Evolutionary conservation across 2,329 filamentous ascomycete genomes (phyloP).

Genomic region (Rhexocercosporidium sp.): DNA sequence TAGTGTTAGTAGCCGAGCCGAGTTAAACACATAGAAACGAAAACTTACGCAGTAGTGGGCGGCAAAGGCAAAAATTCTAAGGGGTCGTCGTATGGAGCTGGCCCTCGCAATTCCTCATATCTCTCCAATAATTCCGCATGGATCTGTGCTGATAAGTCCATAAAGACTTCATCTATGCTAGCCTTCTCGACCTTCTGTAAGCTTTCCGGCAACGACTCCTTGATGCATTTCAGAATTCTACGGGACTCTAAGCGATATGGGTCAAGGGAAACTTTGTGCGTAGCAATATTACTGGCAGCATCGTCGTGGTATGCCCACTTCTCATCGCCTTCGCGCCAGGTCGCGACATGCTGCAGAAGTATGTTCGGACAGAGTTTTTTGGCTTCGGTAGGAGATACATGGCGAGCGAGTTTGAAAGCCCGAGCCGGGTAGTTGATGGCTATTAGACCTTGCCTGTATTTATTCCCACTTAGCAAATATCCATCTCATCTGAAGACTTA

Average conservation of each 20-base stretch:
- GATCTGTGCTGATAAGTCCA: constrained; percentile 87
- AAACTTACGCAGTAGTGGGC: constrained; percentile 60
- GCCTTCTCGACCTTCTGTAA: constrained; percentile 87
- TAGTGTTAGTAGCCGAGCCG: background rate
- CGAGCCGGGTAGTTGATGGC: constrained; percentile 95
- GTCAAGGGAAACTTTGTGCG: constrained; percentile 93
- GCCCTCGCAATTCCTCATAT: constrained; percentile 73
- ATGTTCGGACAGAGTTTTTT: constrained; percentile 85
- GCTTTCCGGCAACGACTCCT: constrained; percentile 68
- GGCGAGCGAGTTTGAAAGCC: constrained; percentile 76
- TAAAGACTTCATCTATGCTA: constrained; percentile 92
- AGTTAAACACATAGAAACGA: background rate
- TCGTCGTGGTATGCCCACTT: constrained; percentile 91
- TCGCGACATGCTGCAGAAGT: constrained; percentile 90
- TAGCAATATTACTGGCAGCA: constrained; percentile 77
- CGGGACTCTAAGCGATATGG: constrained; percentile 87
- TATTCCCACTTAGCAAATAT: background rate
- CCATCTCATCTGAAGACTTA: background rate
- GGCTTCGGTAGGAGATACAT: constrained; percentile 81
- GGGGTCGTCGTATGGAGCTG: constrained; percentile 75
- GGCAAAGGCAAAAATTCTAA: constrained; percentile 75
- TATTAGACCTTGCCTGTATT: constrained; percentile 80
- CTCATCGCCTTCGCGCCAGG: constrained; percentile 89
- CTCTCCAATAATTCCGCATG: constrained; percentile 75
- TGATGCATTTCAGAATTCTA: constrained; percentile 80